A percentile compares a stretch with the other conserved stretches of the same genome.
Evolutionary conservation across 1,139 yeast species (phyloP).

Genomic region (Meyerozyma athensensis): DNA sequence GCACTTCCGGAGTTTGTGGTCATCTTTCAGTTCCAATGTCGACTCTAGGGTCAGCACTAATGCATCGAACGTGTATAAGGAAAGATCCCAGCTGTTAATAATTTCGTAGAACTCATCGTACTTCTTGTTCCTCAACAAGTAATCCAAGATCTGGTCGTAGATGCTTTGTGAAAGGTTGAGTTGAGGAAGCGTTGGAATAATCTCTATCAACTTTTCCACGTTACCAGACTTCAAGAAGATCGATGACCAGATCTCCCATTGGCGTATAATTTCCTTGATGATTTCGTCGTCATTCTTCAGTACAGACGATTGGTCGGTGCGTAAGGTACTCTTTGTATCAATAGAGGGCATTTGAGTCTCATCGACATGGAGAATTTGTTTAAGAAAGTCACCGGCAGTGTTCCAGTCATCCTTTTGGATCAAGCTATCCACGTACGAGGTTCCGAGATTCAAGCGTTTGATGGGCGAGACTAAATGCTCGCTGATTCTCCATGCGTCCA

Average conservation of each 20-base stretch:
- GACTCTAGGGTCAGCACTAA: conserved; percentile 49
- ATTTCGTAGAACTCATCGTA: conserved; percentile 36
- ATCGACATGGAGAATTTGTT: conserved; percentile 31
- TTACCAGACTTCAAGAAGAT: conserved; percentile 51
- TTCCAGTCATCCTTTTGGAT: conserved; percentile 50
- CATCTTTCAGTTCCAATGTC: conserved; percentile 20
- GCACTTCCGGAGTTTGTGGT: conserved; percentile 36
- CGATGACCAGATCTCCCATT: conserved; percentile 68
- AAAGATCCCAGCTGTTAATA: conserved; percentile 55
- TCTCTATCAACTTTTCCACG: conserved; percentile 42
- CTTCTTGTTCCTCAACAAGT: conserved; percentile 34
- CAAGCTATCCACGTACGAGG: conserved; percentile 55
- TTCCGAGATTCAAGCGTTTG: conserved; percentile 58
- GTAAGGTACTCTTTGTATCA: conserved; percentile 28
- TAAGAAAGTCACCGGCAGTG: conserved; percentile 50
- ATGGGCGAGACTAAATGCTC: conserved; percentile 46
- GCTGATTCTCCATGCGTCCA: conserved; percentile 77
- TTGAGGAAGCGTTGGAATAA: conserved; percentile 45
- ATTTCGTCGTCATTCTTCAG: conserved; percentile 16
- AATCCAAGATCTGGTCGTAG: conserved; percentile 50
- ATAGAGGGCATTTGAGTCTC: conserved; percentile 24
- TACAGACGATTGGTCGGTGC: conserved; percentile 15
- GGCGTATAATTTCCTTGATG: conserved; percentile 32
- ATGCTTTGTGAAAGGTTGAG: conserved; percentile 34
- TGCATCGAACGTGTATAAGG: conserved; percentile 44